Evolutionary conservation across 2,329 filamentous ascomycete species (phyloP), one percentile per base, ranked within the genome.

Genomic region (Aspergillus fumigatiaffinis): DNA sequence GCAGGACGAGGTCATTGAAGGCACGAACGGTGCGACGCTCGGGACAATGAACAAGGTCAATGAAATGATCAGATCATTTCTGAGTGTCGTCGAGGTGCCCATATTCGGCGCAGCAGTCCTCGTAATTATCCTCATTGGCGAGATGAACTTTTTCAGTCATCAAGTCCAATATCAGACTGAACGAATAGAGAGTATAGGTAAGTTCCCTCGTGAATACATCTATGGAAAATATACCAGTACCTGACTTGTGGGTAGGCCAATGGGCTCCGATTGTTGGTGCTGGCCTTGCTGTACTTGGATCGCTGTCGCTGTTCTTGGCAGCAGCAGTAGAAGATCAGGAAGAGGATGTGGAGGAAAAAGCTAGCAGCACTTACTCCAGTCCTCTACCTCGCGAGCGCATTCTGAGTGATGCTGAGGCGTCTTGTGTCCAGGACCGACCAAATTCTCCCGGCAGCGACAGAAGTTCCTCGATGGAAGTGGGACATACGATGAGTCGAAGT

Each of bases 231-330:
- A 1, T 82, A 87, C 4, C 72, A 29, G 8, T 35, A 38, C 14
- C 21, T 35, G 14, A 28, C 17, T 12, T 17, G 21, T 12, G 26
- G 57, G 10, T 57, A 73, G 70, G 70, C 9, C 70, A 72, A 63
- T 73, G 70, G 71, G 70, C 68, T 12, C 69, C 71, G 3, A 65
- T 65, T 38, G 81, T 82, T 23, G 85, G 82, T 47, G 85, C 85
- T 2, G 77, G 71, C 0, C 72, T 89, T 14, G 85, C 84, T 2
- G 76, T 81, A 1, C 52, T 86, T 0, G 84, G 85, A 0, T 87
- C 86, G 0, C 63, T 87, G 0, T 86, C 85, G 53, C 65, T 87
- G 9, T 69, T 82, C 4, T 63, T 84, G 0, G 77, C 77, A 1
- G 65, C 66, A 12, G 69, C 74, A 9, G 64, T 72, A 54, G 70